Evolutionary conservation across 2,329 filamentous ascomycete genomes (phyloP).

Genomic region (Colletotrichum melonis): DNA sequence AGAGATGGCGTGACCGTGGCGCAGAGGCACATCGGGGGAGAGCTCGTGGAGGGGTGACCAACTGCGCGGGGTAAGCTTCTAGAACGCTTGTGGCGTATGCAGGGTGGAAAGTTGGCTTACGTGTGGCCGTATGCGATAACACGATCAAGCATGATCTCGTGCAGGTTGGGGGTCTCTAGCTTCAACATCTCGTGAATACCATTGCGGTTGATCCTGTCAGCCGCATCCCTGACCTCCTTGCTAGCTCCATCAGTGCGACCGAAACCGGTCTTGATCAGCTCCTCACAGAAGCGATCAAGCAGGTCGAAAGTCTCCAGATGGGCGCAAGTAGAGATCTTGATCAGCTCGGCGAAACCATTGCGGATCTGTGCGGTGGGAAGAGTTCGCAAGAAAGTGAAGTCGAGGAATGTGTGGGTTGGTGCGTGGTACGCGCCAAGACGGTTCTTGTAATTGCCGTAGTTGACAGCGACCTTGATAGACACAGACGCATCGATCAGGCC

Average conservation of each 20-base stretch:
- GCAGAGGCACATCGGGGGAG: constrained; percentile 73
- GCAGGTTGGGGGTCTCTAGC: constrained; percentile 78
- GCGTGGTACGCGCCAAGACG: constrained; percentile 79
- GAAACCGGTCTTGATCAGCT: constrained; percentile 73
- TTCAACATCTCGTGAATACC: constrained; percentile 80
- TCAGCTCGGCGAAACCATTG: constrained; percentile 80
- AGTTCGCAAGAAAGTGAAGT: constrained; percentile 78
- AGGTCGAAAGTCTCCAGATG: constrained; percentile 74
- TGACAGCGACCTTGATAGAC: constrained; percentile 82
- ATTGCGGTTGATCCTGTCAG: constrained; percentile 75
- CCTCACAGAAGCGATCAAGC: constrained; percentile 76
- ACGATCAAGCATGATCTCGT: constrained; percentile 78
- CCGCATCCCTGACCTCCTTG: constrained; percentile 67
- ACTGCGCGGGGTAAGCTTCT: constrained; percentile 43
- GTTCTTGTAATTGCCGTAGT: constrained; percentile 83
- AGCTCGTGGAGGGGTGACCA: constrained; percentile 81
- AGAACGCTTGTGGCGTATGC: constrained; percentile 18
- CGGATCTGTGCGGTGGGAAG: constrained; percentile 75
- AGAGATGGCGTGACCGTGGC: constrained; percentile 79
- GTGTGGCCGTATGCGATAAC: constrained; percentile 82
- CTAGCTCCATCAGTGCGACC: constrained; percentile 69
- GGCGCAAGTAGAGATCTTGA: constrained; percentile 80
- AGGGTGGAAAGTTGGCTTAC: constrained; percentile 46
- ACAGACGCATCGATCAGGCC: constrained; percentile 81
- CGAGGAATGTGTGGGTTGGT: constrained; percentile 77